These are phyloP conservation scores for Aspergillus sp. DNA, from an alignment of 2,329 filamentous ascomycete genomes.

Conservation along the genomic window DNA sequence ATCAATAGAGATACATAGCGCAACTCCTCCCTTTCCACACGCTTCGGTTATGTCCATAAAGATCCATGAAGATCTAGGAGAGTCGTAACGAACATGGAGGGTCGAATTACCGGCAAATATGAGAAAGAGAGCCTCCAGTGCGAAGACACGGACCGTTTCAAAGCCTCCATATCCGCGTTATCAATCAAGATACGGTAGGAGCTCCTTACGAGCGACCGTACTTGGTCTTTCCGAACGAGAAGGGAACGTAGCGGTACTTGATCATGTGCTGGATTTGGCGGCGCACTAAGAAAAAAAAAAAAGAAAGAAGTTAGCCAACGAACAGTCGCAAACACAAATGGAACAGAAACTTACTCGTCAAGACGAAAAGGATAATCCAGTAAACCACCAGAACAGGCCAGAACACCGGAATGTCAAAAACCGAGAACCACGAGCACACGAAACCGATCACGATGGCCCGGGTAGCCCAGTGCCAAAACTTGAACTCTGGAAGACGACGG, in stretches of 20 bases:
- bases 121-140: not conserved
- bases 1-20: slow-evolving; percentile 2
- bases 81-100: not conserved
- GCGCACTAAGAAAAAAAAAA: slow-evolving; percentile 66
- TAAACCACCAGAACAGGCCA: slow-evolving; percentile 98
- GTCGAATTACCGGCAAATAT: not conserved
- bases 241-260: slow-evolving; percentile 97
- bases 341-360: slow-evolving; percentile 68
- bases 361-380: slow-evolving; percentile 91
- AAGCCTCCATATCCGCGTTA: not conserved
- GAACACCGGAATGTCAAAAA: slow-evolving; percentile 97
- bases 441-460: slow-evolving; percentile 78
- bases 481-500: slow-evolving; percentile 92
- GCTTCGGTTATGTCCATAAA: not conserved
- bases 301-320: slow-evolving; percentile 10
- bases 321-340: not conserved
- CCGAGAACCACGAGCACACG: slow-evolving; percentile 80
- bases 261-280: slow-evolving; percentile 99
- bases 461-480: slow-evolving; percentile 98
- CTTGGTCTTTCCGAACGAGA: slow-evolving; percentile 81
- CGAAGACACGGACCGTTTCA: no score
- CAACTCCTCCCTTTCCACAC: not conserved
- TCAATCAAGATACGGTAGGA: not conserved
- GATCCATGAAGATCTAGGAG: not conserved
- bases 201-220: slow-evolving; percentile 46